phyloP scores from a whole-genome alignment of 2,329 filamentous ascomycete genomes.

The Huntiella moniliformis region DNA sequence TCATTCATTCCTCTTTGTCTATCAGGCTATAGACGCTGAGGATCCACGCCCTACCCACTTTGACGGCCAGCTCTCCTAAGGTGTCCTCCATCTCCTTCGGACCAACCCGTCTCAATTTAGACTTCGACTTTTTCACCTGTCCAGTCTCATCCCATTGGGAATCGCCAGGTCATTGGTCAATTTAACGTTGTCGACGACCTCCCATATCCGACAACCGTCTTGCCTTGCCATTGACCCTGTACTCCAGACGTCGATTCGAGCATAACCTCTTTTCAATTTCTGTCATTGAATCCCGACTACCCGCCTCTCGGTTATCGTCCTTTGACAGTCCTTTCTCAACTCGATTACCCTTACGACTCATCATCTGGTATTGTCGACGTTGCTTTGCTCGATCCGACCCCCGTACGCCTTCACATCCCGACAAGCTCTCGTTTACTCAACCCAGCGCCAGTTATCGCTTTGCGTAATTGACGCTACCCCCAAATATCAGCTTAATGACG shows the following conservation, averaged over 20 bases:
- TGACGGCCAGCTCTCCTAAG: not conserved
- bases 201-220: not conserved
- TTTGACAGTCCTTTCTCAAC: no score
- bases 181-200: not conserved
- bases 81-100: not conserved
- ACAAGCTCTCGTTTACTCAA: conserved; percentile 7
- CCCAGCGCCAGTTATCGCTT: conserved; percentile 12
- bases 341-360: no score
- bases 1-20: conserved; percentile 9
- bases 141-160: not conserved
- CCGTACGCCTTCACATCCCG: conserved; percentile 1
- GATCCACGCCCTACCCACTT: conserved; percentile 2
- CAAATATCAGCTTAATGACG: conserved; percentile 32
- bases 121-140: not conserved
- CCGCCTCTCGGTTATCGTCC: not conserved
- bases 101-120: not conserved
- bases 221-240: no score
- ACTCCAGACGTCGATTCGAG: not conserved
- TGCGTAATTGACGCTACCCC: conserved; percentile 10
- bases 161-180: not conserved
- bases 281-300: not conserved
- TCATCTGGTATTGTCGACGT: no score
- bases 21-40: conserved; percentile 11
- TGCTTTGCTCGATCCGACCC: not conserved
- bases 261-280: not conserved